phyloP scores from a whole-genome alignment of 345 rosid species.

The Brassica incana region DNA sequence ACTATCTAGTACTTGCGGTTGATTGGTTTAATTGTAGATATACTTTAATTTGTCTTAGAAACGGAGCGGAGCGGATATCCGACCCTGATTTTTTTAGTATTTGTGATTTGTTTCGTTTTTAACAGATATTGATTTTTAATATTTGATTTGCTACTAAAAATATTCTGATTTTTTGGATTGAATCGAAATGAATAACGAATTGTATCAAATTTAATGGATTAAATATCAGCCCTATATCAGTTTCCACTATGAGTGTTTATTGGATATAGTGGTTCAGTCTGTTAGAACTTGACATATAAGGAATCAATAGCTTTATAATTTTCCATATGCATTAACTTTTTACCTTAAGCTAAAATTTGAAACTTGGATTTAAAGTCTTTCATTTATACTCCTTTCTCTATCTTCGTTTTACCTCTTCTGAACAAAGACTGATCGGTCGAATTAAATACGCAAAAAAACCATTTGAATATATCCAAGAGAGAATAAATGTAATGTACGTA shows the following conservation, averaged over 20 bases:
- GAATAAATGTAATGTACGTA: slow-evolving; percentile 20
- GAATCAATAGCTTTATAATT: background rate
- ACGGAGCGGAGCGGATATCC: too few relatives aligned
- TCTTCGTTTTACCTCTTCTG: slow-evolving; percentile 12
- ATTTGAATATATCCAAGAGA: slow-evolving; percentile 34
- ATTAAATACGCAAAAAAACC: slow-evolving; percentile 12
- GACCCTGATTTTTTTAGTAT: too few relatives aligned
- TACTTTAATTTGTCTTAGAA: too few relatives aligned
- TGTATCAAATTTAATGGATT: too few relatives aligned
- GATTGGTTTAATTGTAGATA: too few relatives aligned
- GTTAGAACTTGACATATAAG: background rate
- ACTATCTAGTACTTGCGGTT: too few relatives aligned
- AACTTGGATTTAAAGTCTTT: background rate
- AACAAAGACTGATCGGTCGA: slow-evolving; percentile 30
- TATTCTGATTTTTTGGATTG: too few relatives aligned
- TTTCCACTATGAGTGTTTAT: background rate
- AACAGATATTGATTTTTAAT: too few relatives aligned
- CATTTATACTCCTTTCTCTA: background rate
- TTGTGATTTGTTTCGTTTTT: too few relatives aligned
- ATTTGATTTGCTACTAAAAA: too few relatives aligned
- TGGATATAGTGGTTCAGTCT: background rate
- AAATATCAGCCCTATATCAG: too few relatives aligned
- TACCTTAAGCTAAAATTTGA: background rate
- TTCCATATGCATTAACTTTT: background rate
- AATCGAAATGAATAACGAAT: too few relatives aligned